Percentiles rank a stretch among this genome's conserved stretches.
These are phyloP conservation scores for Salvia rosmarinus DNA, from an alignment of 257 asterid genomes.

Conservation along the genomic window DNA sequence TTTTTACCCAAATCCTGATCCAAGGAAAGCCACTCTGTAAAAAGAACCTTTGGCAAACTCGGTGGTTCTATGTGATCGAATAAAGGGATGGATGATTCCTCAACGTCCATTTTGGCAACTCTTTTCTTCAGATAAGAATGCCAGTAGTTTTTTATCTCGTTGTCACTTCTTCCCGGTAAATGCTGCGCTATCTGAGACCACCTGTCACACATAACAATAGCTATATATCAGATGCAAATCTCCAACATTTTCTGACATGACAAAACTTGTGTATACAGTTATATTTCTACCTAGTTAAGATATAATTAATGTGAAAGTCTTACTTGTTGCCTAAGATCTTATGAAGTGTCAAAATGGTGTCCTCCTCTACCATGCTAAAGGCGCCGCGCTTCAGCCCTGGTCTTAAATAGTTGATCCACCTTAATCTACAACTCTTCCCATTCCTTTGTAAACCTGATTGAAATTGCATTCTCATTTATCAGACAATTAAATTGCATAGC, in stretches of 20 bases:
- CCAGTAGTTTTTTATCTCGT: constrained; percentile 74
- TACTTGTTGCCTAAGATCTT: constrained; percentile 84
- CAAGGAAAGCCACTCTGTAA: constrained; percentile 74
- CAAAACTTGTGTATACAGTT: no score
- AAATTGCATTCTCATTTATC: no score
- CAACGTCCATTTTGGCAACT: constrained; percentile 38
- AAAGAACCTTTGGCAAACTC: constrained; percentile 63
- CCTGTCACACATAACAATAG: constrained; percentile 37
- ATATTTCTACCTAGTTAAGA: no score
- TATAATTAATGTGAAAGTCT: constrained; percentile 32
- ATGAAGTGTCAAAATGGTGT: constrained; percentile 63
- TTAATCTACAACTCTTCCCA: constrained; percentile 87
- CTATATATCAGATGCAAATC: no score
- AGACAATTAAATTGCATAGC: no score
- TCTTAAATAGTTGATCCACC: constrained; percentile 85
- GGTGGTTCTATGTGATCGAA: constrained; percentile 27
- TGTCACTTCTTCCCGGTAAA: constrained; percentile 80
- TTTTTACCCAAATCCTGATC: constrained; percentile 39
- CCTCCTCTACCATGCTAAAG: constrained; percentile 60
- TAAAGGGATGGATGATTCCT: background rate
- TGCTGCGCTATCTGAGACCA: constrained; percentile 78
- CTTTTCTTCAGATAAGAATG: constrained; percentile 73
- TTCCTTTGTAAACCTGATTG: constrained; percentile 65
- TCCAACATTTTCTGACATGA: no score
- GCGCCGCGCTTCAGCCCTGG: constrained; percentile 80